These are phyloP conservation scores for Capsicum baccatum DNA, from an alignment of 257 asterid species.

Conservation along the genomic window DNA sequence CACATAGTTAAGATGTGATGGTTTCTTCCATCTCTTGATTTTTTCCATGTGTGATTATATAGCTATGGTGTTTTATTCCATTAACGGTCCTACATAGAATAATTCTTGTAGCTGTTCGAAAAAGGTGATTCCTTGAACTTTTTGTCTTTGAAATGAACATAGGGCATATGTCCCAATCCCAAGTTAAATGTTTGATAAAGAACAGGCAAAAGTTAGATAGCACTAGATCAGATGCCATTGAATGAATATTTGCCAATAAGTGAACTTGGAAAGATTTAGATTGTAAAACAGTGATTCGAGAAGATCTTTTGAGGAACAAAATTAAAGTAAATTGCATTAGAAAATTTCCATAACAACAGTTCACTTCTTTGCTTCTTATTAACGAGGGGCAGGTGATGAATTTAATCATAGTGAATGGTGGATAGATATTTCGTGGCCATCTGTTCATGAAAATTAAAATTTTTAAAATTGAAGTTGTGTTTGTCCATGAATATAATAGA, in stretches of 20 bases:
- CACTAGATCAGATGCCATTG: not conserved
- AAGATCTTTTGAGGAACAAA: not conserved
- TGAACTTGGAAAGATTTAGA: not conserved
- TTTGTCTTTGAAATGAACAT: slow-evolving; percentile 1
- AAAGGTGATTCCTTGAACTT: not conserved
- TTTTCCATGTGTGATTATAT: too few relatives aligned
- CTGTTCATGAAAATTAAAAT: too few relatives aligned
- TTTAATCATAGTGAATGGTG: not conserved
- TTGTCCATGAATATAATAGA: too few relatives aligned
- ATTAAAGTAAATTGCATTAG: not conserved
- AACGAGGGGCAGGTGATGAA: too few relatives aligned
- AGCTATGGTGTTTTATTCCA: not conserved
- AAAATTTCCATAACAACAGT: not conserved
- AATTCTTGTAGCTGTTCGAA: not conserved
- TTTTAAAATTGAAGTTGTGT: too few relatives aligned
- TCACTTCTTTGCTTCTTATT: not conserved
- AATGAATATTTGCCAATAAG: not conserved
- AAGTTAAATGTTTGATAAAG: not conserved
- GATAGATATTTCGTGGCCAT: not conserved
- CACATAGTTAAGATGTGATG: not conserved
- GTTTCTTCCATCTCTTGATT: not conserved
- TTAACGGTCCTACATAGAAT: not conserved
- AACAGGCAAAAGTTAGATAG: not conserved
- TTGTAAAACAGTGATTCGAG: not conserved
- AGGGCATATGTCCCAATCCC: not conserved